These are phyloP conservation scores for Artomyces pyxidatus DNA, from an alignment of 768 basidiomycete genomes.

Conservation along the genomic window DNA sequence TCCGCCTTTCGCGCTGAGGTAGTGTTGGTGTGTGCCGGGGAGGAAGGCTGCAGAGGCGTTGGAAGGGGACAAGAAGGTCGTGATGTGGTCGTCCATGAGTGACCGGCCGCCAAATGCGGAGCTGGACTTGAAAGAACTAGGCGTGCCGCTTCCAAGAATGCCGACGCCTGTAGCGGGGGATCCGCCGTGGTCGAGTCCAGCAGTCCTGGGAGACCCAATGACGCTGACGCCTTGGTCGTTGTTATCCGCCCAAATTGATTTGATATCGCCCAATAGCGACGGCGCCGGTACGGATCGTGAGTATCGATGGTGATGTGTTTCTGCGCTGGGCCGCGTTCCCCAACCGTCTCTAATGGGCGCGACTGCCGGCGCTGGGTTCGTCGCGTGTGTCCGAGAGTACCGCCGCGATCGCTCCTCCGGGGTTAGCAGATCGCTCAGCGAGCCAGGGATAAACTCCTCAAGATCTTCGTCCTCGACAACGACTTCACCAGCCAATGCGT, in stretches of 20 bases:
- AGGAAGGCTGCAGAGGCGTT: slow-evolving; percentile 82
- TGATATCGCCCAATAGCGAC: slow-evolving; percentile 65
- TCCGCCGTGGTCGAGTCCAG: slow-evolving; percentile 16
- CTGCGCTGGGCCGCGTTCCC: slow-evolving; percentile 19
- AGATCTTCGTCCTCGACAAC: slow-evolving; percentile 66
- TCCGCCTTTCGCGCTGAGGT: slow-evolving; percentile 40
- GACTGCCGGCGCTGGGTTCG: slow-evolving; percentile 18
- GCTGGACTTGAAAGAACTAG: slow-evolving; percentile 43
- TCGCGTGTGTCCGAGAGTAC: slow-evolving; percentile 65
- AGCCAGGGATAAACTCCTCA: slow-evolving; percentile 86
- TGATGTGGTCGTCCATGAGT: slow-evolving; percentile 27
- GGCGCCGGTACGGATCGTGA: slow-evolving; percentile 79
- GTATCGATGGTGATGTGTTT: slow-evolving; percentile 53
- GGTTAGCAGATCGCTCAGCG: slow-evolving; percentile 81
- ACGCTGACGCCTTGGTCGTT: slow-evolving; percentile 16
- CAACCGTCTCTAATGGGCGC: slow-evolving; percentile 12
- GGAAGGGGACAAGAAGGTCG: slow-evolving; percentile 49
- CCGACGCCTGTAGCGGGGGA: slow-evolving; percentile 12
- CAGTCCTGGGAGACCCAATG: slow-evolving; percentile 30
- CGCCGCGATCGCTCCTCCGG: slow-evolving; percentile 79
- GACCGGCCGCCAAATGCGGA: slow-evolving; percentile 29
- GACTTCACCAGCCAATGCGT: slow-evolving; percentile 23
- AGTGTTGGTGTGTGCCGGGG: slow-evolving; percentile 60
- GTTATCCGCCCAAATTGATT: slow-evolving; percentile 74
- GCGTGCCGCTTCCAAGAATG: slow-evolving; percentile 33